These are phyloP conservation scores for Metarhizium brunneum DNA, from an alignment of 2,329 filamentous ascomycete genomes.

Conservation along the genomic window DNA sequence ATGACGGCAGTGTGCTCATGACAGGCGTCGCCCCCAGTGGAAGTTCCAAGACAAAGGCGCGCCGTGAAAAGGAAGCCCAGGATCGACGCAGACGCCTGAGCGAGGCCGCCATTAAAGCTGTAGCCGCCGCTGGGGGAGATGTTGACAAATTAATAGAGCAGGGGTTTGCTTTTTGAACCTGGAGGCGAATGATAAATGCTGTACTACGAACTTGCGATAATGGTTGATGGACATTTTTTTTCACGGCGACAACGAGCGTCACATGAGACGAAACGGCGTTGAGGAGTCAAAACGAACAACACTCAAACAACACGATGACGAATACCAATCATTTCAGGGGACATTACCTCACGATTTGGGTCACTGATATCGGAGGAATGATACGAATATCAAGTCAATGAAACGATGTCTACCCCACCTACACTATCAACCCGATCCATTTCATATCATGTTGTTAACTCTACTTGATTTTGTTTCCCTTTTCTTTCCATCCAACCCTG, in stretches of 20 bases:
- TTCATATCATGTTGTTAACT: neutral
- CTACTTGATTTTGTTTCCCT: neutral
- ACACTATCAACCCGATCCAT: neutral
- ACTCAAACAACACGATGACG: neutral
- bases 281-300: neutral
- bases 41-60: slow-evolving; percentile 87
- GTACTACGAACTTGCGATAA: neutral
- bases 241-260: neutral
- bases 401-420: neutral
- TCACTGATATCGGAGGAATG: neutral
- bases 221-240: neutral
- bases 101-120: slow-evolving; percentile 59
- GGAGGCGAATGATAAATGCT: neutral
- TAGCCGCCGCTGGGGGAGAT: slow-evolving; percentile 63
- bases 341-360: neutral
- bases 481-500: neutral
- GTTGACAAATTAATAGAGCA: slow-evolving; percentile 42
- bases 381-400: neutral
- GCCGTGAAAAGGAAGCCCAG: slow-evolving; percentile 76
- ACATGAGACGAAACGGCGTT: neutral
- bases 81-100: slow-evolving; percentile 64
- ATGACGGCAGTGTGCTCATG: slow-evolving; percentile 70
- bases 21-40: slow-evolving; percentile 87
- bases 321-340: neutral
- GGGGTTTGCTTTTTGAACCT: slow-evolving; percentile 32